Evolutionary conservation across 2,329 filamentous ascomycete species (phyloP).

Genomic region (Aureobasidium sp.): DNA sequence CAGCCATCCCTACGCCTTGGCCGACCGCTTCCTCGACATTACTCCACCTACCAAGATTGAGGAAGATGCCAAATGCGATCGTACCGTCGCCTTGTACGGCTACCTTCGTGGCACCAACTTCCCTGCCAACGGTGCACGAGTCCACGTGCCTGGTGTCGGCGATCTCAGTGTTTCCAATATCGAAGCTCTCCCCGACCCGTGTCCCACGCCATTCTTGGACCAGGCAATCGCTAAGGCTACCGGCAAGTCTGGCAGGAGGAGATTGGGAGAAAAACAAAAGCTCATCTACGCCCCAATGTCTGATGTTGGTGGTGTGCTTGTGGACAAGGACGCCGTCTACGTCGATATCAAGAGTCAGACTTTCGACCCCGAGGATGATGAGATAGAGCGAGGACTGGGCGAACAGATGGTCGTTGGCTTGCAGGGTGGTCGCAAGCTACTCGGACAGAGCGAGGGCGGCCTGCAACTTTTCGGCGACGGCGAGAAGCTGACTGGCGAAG

Average conservation of each 20-base stretch:
- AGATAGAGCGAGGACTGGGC: conserved; percentile 75
- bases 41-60: conserved; percentile 91
- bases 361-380: conserved; percentile 58
- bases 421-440: conserved; percentile 70
- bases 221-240: conserved; percentile 75
- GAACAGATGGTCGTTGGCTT: conserved; percentile 90
- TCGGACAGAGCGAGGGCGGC: conserved; percentile 74
- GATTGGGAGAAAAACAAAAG: conserved; percentile 94
- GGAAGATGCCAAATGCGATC: conserved; percentile 78
- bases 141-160: conserved; percentile 88
- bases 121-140: conserved; percentile 69
- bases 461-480: conserved; percentile 81
- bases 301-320: conserved; percentile 88
- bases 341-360: conserved; percentile 64
- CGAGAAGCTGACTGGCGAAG: conserved; percentile 51
- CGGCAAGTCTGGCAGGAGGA: conserved; percentile 70
- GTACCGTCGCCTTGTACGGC: conserved; percentile 82
- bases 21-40: conserved; percentile 90
- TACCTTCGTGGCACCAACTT: conserved; percentile 96
- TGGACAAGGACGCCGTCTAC: conserved; percentile 96
- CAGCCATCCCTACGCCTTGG: conserved; percentile 85
- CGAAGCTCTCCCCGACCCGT: conserved; percentile 85
- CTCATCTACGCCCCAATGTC: conserved; percentile 96
- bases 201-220: conserved; percentile 86
- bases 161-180: conserved; percentile 78